These are phyloP conservation scores for Aaosphaeria arxii DNA, from an alignment of 2,329 filamentous ascomycete genomes.

Conservation along the genomic window DNA sequence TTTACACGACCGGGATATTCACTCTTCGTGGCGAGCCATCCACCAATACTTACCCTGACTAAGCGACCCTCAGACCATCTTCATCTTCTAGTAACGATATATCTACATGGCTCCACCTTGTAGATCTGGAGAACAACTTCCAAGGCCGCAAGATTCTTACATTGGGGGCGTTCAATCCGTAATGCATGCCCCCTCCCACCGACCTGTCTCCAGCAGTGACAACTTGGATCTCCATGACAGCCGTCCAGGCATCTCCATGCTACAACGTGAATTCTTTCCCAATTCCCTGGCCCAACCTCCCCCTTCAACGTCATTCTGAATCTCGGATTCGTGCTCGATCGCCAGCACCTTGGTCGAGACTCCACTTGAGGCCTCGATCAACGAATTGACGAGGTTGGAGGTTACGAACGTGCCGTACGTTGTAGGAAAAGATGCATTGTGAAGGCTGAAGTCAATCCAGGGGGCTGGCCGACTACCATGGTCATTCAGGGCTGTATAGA, in stretches of 20 bases:
- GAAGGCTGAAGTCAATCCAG: too few relatives aligned
- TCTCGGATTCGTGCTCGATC: constrained; percentile 17
- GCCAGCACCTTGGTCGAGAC: constrained; percentile 10
- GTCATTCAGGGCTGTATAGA: too few relatives aligned
- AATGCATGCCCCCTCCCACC: too few relatives aligned
- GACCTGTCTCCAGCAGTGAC: too few relatives aligned
- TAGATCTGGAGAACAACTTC: constrained; percentile 5
- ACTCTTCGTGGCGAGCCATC: constrained; percentile 13
- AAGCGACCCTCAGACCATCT: constrained; percentile 15
- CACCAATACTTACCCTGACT: constrained; percentile 12
- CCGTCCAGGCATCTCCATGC: constrained; percentile 15
- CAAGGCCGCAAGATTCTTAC: constrained; percentile 4
- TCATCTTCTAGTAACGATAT: constrained; percentile 8
- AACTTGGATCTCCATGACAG: constrained; percentile 11
- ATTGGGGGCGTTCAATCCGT: background rate
- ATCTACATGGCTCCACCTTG: constrained; percentile 13
- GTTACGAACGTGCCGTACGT: too few relatives aligned
- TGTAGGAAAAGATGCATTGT: too few relatives aligned
- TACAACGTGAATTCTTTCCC: constrained; percentile 3
- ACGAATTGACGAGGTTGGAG: constrained; percentile 14
- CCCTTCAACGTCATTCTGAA: constrained; percentile 25
- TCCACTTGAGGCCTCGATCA: constrained; percentile 22
- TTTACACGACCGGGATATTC: constrained; percentile 21
- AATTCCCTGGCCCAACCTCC: background rate
- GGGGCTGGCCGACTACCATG: too few relatives aligned